Evolutionary conservation across 306 rosid species (phyloP).

Genomic region (Rubus parviflorus): DNA sequence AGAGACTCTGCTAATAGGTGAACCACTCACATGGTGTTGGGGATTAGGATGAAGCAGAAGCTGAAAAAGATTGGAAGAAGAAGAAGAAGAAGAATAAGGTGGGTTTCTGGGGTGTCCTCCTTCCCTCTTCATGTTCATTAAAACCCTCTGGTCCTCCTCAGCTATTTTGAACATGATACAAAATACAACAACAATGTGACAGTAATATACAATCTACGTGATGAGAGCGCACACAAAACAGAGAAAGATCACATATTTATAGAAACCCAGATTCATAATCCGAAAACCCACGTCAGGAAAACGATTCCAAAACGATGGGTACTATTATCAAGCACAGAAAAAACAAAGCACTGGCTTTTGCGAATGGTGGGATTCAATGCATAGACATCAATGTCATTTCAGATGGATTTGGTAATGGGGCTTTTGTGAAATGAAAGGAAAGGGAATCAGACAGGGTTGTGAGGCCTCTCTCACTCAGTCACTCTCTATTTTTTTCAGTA

Average conservation of each 20-base stretch:
- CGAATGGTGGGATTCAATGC: background rate
- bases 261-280: constrained; percentile 23
- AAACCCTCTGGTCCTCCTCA: constrained; percentile 23
- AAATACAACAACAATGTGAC: background rate
- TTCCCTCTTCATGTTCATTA: constrained; percentile 27
- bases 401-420: constrained; percentile 19
- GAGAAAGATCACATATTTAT: background rate
- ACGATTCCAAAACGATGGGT: background rate
- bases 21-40: constrained; percentile 27
- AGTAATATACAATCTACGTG: constrained; percentile 10
- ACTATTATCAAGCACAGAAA: background rate
- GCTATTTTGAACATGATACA: constrained; percentile 22
- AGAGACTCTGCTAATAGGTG: constrained; percentile 34
- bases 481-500: background rate
- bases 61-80: constrained; percentile 17
- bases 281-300: constrained; percentile 26
- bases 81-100: constrained; percentile 18
- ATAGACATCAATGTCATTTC: background rate
- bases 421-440: constrained; percentile 7
- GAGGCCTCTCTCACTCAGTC: background rate
- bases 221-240: background rate
- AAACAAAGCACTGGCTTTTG: background rate
- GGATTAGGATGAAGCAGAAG: constrained; percentile 15
- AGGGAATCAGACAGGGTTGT: constrained; percentile 18
- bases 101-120: constrained; percentile 5